Base-by-base conservation (phyloP, 805 yeast species). In the Ogataea nakhonphanomensis region DNA sequence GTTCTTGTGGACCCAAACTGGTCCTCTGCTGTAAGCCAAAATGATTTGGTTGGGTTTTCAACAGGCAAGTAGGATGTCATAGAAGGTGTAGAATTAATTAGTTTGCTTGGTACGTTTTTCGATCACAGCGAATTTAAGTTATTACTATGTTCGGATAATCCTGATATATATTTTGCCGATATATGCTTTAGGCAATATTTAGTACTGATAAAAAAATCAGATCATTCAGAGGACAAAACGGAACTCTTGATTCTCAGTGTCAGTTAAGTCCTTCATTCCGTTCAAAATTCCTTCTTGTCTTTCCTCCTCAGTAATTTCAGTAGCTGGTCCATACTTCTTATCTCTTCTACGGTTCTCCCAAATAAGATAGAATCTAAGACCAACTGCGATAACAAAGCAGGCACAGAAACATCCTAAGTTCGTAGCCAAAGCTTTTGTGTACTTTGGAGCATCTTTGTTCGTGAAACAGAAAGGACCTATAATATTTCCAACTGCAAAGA, bases 401-500 rank as follows among this genome's bases (percentile, higher is more conserved):
- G 59, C 71, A 21, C 69, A 73, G 50, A 71, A 61, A 41, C 63
- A 58, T 15, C 62, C 64, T 44, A 59, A 44, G 27, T 51, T 68
- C 28, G 69, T 61, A 20, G 62, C 65, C 41, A 64, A 62, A 12
- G 71, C 79, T 27, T 66, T 61, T 9, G 54, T 51, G 46, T 71
- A 74, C 4, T 46, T 42, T 20, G 77, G 77, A 9, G 77, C 75
- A 53, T 75, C 74, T 9, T 37, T 47, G 3, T 58, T 55, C 30
- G 62, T 61, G 53, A 73, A 73, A 10, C 75, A 65, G 47, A 71
- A 76, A 1, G 80, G 78, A 5, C 81, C 81, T 33, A 67, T 62
- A 41, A 73, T 58, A 51, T 76, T 77, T 12, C 81, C 81, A n/a
- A 66, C 72, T 49, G 78, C 73, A 56, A 70, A 74, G 11, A 68